phyloP scores from a whole-genome alignment of 495 filamentous ascomycete species.

The Rostrohypoxylon terebratum region DNA sequence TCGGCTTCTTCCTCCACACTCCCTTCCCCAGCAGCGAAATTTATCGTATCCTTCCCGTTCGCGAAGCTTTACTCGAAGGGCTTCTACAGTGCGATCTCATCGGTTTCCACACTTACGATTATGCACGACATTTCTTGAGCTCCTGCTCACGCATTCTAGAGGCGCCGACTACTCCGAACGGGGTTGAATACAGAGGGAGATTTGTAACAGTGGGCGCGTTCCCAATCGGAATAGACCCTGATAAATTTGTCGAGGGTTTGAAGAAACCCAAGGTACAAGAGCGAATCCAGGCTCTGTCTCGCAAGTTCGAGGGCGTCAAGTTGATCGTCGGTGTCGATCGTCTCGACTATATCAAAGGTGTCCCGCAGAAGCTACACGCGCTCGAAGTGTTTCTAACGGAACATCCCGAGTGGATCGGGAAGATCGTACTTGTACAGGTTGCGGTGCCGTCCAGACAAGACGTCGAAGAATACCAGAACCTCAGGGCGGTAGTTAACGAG shows the following conservation, averaged over 20 bases:
- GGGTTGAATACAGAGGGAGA: constrained; percentile 80
- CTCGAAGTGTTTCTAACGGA: constrained; percentile 91
- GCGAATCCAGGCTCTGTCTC: constrained; percentile 79
- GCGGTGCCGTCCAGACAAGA: constrained; percentile 92
- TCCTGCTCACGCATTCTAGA: constrained; percentile 86
- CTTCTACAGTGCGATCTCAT: constrained; percentile 87
- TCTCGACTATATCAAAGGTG: constrained; percentile 94
- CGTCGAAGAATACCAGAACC: constrained; percentile 95
- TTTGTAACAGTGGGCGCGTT: constrained; percentile 83
- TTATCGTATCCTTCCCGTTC: constrained; percentile 88
- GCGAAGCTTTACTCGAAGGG: constrained; percentile 82
- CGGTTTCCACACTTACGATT: constrained; percentile 96
- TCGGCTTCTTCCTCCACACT: constrained; percentile 95
- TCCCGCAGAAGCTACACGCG: constrained; percentile 93
- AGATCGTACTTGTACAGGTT: constrained; percentile 92
- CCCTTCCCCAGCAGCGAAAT: constrained; percentile 95
- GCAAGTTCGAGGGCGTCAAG: constrained; percentile 87
- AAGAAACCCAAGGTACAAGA: constrained; percentile 82
- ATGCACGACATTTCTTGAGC: constrained; percentile 88
- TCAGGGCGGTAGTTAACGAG: constrained; percentile 89
- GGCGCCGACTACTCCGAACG: constrained; percentile 81
- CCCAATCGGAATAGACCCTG: constrained; percentile 94
- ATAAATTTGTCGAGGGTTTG: constrained; percentile 90
- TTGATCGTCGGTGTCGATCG: constrained; percentile 94
- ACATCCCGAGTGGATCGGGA: constrained; percentile 91